Evolutionary conservation across 2,329 filamentous ascomycete species (phyloP), one percentile per base, ranked within the genome.

Genomic region (Ophiocordyceps camponoti-leonardi): DNA sequence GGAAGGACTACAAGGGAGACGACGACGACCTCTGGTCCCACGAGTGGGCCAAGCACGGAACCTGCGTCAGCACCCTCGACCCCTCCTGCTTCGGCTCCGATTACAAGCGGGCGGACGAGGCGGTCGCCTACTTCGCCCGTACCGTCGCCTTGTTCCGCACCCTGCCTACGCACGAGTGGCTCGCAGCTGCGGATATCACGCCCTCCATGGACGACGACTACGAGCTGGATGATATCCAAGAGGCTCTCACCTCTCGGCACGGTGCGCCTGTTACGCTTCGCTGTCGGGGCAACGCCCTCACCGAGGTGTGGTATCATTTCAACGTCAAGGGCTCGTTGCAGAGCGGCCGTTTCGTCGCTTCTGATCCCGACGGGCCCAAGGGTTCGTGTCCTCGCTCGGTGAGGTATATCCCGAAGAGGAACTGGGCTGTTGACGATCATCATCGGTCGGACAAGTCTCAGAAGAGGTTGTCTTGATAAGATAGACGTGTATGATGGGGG

Each of bases 1-100:
- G 82, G 83, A 79, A 83, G 57, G 77, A 81, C 55, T 74, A 79
- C 60, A 57, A 72, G 43, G 80, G 79, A 46, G 62, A 77, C 40
- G 74, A 81, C 51, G 72, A 80, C 53, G 63, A 62, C 12, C 75
- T 86, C 52, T 86, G 82, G 82, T 67, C 81, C 56, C 81, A 86
- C 58, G 82, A 86, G 61, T 86, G 79, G 79, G 67, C 67, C 51
- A 86, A 84, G 58, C 82, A 86, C 58, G 83, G 82, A 48, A 71
- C 68, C 16, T 86, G 82, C 62, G 75, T 86, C 51, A 77, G 68
- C 53, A 86, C 83, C 0, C 68, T 86, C 11, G 68, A 79, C 42
- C 73, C 81, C 0, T 60, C 62, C 18, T 87, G 83, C 66, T 87
- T 85, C 62, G 61, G 63, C 4, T 57, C 28, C 26, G n/a, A 65